Percentiles rank a stretch among this genome's conserved stretches.
Conservation (phyloP, 768 basidiomycete species). For the Ramaria sp. region DNA sequence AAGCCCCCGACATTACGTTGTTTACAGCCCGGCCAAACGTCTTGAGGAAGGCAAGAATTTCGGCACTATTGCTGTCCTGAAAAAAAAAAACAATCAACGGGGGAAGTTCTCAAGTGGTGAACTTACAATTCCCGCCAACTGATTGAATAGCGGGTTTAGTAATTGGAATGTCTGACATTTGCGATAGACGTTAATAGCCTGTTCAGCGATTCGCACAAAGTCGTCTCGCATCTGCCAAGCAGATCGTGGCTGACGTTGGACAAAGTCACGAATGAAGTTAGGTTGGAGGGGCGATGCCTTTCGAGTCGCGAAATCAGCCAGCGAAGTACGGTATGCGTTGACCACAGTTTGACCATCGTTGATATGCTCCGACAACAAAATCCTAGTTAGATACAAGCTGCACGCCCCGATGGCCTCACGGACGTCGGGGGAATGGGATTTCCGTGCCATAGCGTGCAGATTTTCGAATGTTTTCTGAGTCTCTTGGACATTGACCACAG, state of each 20-base stretch:
- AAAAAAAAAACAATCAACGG: conserved; percentile 4
- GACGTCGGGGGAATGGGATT: conserved; percentile 48
- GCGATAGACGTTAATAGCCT: conserved; percentile 68
- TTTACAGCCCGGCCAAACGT: conserved; percentile 38
- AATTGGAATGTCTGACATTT: conserved; percentile 66
- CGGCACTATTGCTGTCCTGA: conserved; percentile 27
- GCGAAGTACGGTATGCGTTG: conserved; percentile 49
- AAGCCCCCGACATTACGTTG: conserved; percentile 35
- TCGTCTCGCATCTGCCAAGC: conserved; percentile 57
- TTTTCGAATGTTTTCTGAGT: conserved; percentile 40
- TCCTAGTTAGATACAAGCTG: conserved; percentile 57
- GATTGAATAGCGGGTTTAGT: conserved; percentile 49
- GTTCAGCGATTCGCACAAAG: conserved; percentile 43
- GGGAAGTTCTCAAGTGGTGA: conserved; percentile 24
- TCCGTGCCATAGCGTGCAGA: conserved; percentile 64
- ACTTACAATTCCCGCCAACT: conserved; percentile 31
- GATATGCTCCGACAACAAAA: conserved; percentile 30
- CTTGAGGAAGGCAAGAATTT: conserved; percentile 40
- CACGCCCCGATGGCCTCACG: conserved; percentile 56
- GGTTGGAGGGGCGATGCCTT: conserved; percentile 70
- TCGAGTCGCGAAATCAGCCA: conserved; percentile 66
- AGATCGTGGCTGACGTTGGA: conserved; percentile 48
- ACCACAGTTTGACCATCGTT: conserved; percentile 31
- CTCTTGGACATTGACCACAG: conserved; percentile 32
- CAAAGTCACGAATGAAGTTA: conserved; percentile 69